Evolutionary conservation across 257 asterid species (phyloP).

Genomic region (Cruciata laevipes): DNA sequence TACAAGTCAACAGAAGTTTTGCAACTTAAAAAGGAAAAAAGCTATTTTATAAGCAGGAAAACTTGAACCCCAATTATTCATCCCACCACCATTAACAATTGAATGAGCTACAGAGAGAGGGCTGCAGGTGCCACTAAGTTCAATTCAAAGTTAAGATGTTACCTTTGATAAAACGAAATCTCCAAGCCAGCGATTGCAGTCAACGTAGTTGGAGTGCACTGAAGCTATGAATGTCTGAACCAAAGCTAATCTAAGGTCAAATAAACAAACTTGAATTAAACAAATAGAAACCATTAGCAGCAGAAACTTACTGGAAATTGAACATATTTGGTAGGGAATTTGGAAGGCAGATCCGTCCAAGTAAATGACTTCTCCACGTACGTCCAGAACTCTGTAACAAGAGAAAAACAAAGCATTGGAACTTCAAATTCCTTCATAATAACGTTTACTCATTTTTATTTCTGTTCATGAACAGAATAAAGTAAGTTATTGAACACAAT

Average conservation of each 20-base stretch:
- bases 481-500: neutral
- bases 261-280: neutral
- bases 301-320: conserved; percentile 81
- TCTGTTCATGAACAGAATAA: neutral
- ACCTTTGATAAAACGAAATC: conserved; percentile 95
- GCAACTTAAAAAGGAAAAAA: neutral
- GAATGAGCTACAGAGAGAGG: neutral
- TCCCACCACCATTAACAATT: neutral
- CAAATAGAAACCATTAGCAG: neutral
- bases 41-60: neutral
- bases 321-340: conserved; percentile 94
- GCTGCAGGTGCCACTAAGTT: neutral
- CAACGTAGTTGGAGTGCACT: conserved; percentile 86
- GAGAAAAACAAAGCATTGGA: neutral
- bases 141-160: neutral
- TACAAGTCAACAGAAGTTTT: neutral
- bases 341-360: conserved; percentile 96
- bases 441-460: neutral
- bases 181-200: conserved; percentile 96
- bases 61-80: neutral
- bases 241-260: conserved; percentile 20
- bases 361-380: conserved; percentile 95
- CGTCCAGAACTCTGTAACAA: conserved; percentile 85
- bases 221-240: conserved; percentile 84
- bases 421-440: conserved; percentile 1